Evolutionary conservation across 768 basidiomycete species (phyloP), one percentile per base, ranked within the genome.

Genomic region (Mycena polygramma): DNA sequence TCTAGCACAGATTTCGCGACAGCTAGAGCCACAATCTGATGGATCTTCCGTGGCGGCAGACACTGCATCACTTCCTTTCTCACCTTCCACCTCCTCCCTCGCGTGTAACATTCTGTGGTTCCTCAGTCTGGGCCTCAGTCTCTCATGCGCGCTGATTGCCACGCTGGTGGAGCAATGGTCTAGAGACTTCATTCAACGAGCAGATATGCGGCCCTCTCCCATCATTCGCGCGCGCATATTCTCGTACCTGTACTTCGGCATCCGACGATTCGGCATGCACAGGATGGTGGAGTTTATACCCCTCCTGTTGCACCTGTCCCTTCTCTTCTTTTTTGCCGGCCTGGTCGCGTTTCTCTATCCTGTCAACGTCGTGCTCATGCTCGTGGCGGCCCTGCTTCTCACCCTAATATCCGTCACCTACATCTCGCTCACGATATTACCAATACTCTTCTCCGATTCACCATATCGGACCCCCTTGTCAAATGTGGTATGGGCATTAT

Each of bases 121-220:
- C 51, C 45, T 46, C 45, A 46, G 45, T 46, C 45, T 46, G 7
- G 45, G 45, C 24, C 9, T 66, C 24, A 66, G 66, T 17, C 66
- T 68, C 35, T 51, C 48, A n/a, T 68, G 66, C 36, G 66, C 66
- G 6, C 57, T 68, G 7, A 51, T 54, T 10, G 57, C 66, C 14
- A 68, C 59, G 20, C 58, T 68, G n/a, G 66, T 68, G 9, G 19
- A 68, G 66, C 66, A 68, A n/a, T 66, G 64, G 64, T 51, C 41
- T 7, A 24, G 64, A 22, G 64, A 66, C 35, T 55, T 66, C n/a
- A 39, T 52, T 9, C 37, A 61, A 20, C 35, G 46, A 19, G 58
- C 43, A 19, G 26, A 43, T 5, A 26, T 24, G 30, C 30, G 30
- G 30, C 30, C 30, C 3, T 30, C 30, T 30, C 30, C 30, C 30